Base-by-base conservation (phyloP, 441 rosid genomes). In the Aquilaria agallochum region DNA sequence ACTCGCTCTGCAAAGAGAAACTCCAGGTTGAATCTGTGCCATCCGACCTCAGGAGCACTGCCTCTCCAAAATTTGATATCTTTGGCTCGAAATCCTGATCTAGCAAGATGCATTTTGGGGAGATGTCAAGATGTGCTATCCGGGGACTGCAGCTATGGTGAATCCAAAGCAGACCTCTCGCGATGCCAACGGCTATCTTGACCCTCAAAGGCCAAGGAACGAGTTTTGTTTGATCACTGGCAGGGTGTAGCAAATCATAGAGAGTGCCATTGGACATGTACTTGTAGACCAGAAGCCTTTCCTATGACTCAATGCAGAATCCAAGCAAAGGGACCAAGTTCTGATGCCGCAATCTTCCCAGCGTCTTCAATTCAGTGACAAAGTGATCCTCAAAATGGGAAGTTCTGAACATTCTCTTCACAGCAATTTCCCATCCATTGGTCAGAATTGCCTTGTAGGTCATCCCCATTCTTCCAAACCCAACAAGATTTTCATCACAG, bases 81-180 rank as follows among this genome's bases (percentile, higher is more conserved):
- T 66, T 76, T 31, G 77, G 74, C 48, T 72, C 67, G 10, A 76
- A 76, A 15, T 67, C 53, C 11, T 49, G 34, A 45, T 76, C 73
- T 9, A 76, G 64, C 14, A 69, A 55, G 42, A 76, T 69, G 53
- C 64, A 63, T 11, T 48, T 69, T 8, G 73, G 58, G 54, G 55
- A 56, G 11, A 71, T 56, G 56, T 57, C 55, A 4, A 63, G 63
- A 53, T 71, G 75, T 54, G 62, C 20, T 30, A 66, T 48, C 11
- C 51, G 54, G 34, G 59, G 55, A n/a, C 57, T 51, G 58, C 55
- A 46, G 27, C 58, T 58, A 45, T 66, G 59, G 47, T 71, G 70
- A 30, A 71, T 68, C 71, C 71, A 71, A 32, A 56, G 49, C 55
- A 71, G 40, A 27, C 64, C 75, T 49, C 62, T 56, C 0, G 76